phyloP scores from a whole-genome alignment of 257 asterid species.

The Gardenia jasminoides region DNA sequence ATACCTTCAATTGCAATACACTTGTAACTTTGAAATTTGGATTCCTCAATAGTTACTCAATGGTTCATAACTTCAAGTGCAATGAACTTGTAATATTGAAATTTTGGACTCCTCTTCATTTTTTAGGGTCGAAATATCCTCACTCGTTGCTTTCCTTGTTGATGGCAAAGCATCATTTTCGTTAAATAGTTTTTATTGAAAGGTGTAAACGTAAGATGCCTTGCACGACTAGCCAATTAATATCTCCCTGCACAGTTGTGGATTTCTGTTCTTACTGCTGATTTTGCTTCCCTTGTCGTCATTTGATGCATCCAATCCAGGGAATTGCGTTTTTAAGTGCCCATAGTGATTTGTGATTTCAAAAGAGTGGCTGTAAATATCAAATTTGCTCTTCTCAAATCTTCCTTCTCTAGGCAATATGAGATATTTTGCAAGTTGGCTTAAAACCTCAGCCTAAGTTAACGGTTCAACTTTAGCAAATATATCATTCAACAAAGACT shows the following conservation, averaged over 20 bases:
- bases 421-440: slow-evolving; percentile 11
- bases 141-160: not conserved
- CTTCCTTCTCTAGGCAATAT: not conserved
- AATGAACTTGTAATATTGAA: no score
- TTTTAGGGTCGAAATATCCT: not conserved
- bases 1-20: no score
- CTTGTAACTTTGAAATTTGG: not conserved
- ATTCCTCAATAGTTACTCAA: no score
- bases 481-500: slow-evolving; percentile 28
- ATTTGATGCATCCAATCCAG: not conserved
- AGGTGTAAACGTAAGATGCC: no score
- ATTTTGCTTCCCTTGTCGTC: not conserved
- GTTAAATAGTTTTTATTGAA: no score
- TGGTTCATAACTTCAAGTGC: no score
- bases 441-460: slow-evolving; percentile 2
- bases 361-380: not conserved
- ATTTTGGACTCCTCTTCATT: not conserved
- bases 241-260: not conserved
- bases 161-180: not conserved
- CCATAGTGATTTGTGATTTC: not conserved
- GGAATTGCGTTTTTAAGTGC: not conserved
- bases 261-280: not conserved
- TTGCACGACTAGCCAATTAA: not conserved
- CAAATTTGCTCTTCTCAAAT: not conserved
- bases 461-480: slow-evolving; percentile 16